Base-by-base conservation (phyloP, 495 filamentous ascomycete genomes). In the Cudoniella acicularis region DNA sequence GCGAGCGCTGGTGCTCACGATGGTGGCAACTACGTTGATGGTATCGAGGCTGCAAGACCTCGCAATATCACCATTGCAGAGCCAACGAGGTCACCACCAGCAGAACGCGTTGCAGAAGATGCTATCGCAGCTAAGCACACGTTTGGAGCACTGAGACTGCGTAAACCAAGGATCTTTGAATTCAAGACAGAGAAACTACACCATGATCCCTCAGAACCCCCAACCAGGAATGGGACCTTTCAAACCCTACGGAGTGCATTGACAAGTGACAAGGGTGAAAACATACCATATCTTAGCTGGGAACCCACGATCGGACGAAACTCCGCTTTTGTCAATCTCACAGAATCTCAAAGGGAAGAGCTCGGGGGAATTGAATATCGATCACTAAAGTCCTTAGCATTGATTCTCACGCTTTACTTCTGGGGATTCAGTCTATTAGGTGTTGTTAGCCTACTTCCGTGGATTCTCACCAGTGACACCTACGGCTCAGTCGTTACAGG, bases 321-420 rank as follows among this genome's bases (percentile, higher is more conserved):
- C 68, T 96, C 92, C 24, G 85, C 87, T 17, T 98, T 98, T 62
- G 78, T 94, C 6, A 89, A 92, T 69, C 73, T 98, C 51, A 90
- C 86, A 0, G 89, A 95, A 69, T 90, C 90, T 57, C 92, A 98
- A 71, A 80, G 92, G 49, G 90, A 98, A 63, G 93, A 98, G 67
- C 77, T 98, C 11, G 92, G 92, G 2, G 92, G 92, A 11, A 96
- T 97, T 47, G 92, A 98, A 73, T 98, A 98, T 67, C 83, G 93
- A 8, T 87, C 92, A 0, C 73, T 97, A 45, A 96, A 96, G 70
- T 90, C 90, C 4, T 70, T 98, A 36, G 87, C 89, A 1, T 71
- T 88, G 45, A 84, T 96, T 23, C 75, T 96, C 49, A 83, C 86
- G 1, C 72, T 73, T 9, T 98, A 98, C 71, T 96, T 87, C 66